Evolutionary conservation across 2,329 filamentous ascomycete genomes (phyloP).

Genomic region (Fusarium praegraminearum): DNA sequence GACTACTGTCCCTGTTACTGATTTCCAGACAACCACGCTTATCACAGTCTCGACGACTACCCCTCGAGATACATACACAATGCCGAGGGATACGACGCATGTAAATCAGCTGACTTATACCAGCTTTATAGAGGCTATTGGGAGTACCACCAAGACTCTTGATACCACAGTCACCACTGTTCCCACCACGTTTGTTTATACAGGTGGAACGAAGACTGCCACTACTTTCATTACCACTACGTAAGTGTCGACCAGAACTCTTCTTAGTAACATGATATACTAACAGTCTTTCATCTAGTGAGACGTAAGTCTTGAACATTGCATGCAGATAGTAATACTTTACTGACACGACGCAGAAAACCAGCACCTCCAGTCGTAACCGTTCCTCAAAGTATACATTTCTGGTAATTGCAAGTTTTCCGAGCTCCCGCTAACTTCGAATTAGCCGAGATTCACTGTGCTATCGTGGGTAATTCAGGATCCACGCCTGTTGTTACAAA

Average conservation of each 20-base stretch:
- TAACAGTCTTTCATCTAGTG: neutral
- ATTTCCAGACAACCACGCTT: neutral
- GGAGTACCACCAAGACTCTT: neutral
- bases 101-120: neutral
- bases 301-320: neutral
- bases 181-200: neutral
- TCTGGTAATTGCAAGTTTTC: fast-evolving
- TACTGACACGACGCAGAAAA: neutral
- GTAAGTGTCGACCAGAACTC: neutral
- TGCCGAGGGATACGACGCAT: neutral
- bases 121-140: too few relatives aligned
- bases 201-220: neutral
- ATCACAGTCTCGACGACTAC: neutral
- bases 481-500: neutral
- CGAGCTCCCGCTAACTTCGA: fast-evolving
- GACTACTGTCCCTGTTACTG: neutral
- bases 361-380: neutral
- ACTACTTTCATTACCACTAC: neutral
- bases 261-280: neutral
- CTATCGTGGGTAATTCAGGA: neutral
- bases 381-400: neutral
- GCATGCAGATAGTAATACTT: fast-evolving
- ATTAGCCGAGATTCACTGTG: neutral
- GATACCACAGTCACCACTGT: neutral
- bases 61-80: neutral